Base-by-base conservation (phyloP, 2,329 filamentous ascomycete species). In the Cladophialophora bantiana region DNA sequence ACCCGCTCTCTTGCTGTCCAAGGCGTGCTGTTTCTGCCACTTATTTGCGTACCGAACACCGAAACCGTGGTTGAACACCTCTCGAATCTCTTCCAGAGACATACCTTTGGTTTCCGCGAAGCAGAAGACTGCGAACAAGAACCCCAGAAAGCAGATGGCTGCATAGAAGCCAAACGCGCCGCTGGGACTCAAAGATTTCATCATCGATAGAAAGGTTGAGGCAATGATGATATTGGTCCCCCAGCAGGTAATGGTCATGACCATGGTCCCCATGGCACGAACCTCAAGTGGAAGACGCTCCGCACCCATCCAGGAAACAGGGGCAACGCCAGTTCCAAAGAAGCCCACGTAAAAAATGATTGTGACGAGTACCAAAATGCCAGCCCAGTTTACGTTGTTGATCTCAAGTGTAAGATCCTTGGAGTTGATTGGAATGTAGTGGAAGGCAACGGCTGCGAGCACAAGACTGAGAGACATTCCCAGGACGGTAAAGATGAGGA, bases 241-340 rank as follows among this genome's bases (percentile, higher is more conserved):
- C 94, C 94, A 98, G 75, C 90, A 97, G 7, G 91, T 95, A 6
- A 89, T 89, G 31, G n/a, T 54, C 53, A 63, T 52, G 26, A 89
- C 76, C n/a, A 83, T 83, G 1, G 86, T 88, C 34, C 87, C 85
- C 18, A 88, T 78, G 77, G 87, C 89, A 68, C 89, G 85, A 59
- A 90, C 82, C n/a, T 83, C 80, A 20, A 86, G 75, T 0, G 93
- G 91, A 75, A 97, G 97, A 38, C 96, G 86, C 80, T 97, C 94
- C 72, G 90, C 92, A 80, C 97, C 93, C 85, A 96, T 94, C 94
- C 94, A 97, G 0, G 94, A 93, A 3, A 97, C 92, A 73, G 93
- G 95, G 7, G 94, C 94, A 1, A 97, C 84, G 2, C 94, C 94
- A 1, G 94, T 83, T 1, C 94, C 94, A 76, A 95, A 98, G 1